Conservation (phyloP, 495 filamentous ascomycete genomes). For the Pyronema omphalodes region DNA sequence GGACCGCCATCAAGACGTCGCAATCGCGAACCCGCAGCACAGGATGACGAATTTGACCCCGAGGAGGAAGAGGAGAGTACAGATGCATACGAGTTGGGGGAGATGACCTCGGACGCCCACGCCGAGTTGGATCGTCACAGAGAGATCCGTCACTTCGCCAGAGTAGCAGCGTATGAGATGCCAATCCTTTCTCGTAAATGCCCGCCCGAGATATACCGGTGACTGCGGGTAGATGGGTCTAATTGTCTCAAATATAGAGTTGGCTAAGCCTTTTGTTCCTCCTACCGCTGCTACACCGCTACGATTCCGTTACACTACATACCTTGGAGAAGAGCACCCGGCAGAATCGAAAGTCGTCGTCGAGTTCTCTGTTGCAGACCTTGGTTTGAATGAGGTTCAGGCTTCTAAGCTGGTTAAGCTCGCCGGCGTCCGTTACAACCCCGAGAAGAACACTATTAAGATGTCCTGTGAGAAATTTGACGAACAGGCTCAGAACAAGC, state of each 20-base stretch:
- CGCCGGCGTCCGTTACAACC: conserved; percentile 77
- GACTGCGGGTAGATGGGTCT: neutral
- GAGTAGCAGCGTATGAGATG: conserved; percentile 90
- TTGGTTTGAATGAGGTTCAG: conserved; percentile 48
- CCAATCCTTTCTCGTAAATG: conserved; percentile 65
- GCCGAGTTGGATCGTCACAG: conserved; percentile 75
- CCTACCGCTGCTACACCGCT: conserved; percentile 47
- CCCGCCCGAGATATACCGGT: neutral
- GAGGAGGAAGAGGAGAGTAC: neutral
- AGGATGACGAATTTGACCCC: neutral
- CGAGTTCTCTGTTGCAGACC: conserved; percentile 58
- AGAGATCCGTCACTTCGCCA: conserved; percentile 72
- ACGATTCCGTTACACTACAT: conserved; percentile 92
- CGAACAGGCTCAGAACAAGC: conserved; percentile 86
- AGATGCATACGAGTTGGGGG: conserved; percentile 34
- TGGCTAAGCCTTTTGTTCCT: conserved; percentile 62
- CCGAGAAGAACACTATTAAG: conserved; percentile 59
- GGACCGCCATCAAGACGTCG: neutral
- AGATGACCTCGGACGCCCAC: conserved; percentile 62
- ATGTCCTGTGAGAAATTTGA: conserved; percentile 84
- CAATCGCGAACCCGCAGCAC: neutral
- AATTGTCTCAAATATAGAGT: conserved; percentile 34
- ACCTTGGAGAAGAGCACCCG: conserved; percentile 86
- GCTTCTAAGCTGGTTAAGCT: conserved; percentile 72
- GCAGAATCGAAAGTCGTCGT: conserved; percentile 84